Conservation (phyloP, 1,139 yeast species). For the Pichia sp. region DNA sequence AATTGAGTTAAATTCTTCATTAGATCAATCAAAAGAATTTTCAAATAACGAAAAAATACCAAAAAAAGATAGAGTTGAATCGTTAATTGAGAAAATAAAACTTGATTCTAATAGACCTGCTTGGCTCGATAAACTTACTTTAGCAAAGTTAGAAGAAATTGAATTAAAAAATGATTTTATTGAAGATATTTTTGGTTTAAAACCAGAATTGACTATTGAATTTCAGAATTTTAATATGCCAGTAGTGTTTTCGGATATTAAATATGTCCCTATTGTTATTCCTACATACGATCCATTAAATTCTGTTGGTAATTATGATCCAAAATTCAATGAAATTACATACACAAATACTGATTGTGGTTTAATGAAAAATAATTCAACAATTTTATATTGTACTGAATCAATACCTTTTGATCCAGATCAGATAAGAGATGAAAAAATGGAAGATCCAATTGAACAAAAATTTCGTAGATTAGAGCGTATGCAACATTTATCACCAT, state of each 20-base stretch:
- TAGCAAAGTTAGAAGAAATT: constrained; percentile 44
- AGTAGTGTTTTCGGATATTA: constrained; percentile 64
- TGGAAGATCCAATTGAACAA: constrained; percentile 76
- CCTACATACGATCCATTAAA: constrained; percentile 23
- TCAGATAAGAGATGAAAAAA: constrained; percentile 35
- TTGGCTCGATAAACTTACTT: constrained; percentile 73
- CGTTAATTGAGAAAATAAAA: background rate
- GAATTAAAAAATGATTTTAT: constrained; percentile 24
- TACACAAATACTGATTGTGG: constrained; percentile 32
- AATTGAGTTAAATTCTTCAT: constrained; percentile 32
- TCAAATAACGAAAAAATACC: background rate
- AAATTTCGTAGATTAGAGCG: constrained; percentile 82
- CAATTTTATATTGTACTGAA: constrained; percentile 2
- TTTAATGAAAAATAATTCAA: constrained; percentile 1
- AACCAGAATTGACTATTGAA: constrained; percentile 46
- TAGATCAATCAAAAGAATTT: background rate
- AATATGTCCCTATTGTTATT: constrained; percentile 33
- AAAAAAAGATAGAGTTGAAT: constrained; percentile 4
- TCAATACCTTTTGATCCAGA: constrained; percentile 51
- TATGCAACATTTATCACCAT: constrained; percentile 64
- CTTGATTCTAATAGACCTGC: constrained; percentile 31
- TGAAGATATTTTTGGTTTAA: background rate
- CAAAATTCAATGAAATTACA: constrained; percentile 21
- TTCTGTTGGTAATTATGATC: constrained; percentile 22
- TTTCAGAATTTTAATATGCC: constrained; percentile 76